A percentile compares a stretch with the other conserved stretches of the same genome.
phyloP scores from a whole-genome alignment of 129 eudicot species.

The Calendula officinalis region DNA sequence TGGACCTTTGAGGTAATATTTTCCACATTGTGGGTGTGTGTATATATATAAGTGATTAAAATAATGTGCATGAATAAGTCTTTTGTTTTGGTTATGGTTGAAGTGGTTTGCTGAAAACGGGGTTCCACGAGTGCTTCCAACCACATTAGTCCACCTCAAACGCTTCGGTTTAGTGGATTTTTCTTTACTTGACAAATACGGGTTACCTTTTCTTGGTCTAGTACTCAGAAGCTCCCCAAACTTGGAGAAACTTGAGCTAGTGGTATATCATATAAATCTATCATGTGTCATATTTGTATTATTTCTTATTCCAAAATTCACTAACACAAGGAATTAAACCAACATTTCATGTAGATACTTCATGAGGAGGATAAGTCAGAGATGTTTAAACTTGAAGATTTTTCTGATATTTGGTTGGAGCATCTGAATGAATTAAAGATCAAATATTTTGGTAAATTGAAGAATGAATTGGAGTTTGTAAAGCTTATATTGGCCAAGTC shows the following conservation, averaged over 20 bases:
- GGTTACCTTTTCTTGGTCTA: background rate
- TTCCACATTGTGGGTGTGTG: background rate
- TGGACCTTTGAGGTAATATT: background rate
- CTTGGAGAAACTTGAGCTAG: slow-evolving; percentile 6
- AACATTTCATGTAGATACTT: background rate
- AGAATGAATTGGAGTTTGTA: background rate
- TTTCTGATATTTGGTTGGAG: slow-evolving; percentile 2
- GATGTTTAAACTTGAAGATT: background rate
- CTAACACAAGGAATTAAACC: background rate
- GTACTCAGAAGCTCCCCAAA: slow-evolving; percentile 8
- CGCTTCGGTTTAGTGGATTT: background rate
- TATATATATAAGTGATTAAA: background rate
- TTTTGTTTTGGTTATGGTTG: background rate
- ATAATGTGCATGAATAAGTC: background rate
- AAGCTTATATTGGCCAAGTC: background rate
- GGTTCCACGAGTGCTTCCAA: background rate
- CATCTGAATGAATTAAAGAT: slow-evolving; percentile 1
- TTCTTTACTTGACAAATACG: background rate
- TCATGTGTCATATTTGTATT: background rate
- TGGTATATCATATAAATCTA: background rate
- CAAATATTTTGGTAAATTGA: background rate
- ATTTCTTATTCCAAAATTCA: background rate
- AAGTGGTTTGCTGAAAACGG: background rate
- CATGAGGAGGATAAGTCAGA: background rate
- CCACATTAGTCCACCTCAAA: slow-evolving; percentile 1